These are phyloP conservation scores for Crithidia sp. DNA, from an alignment of 208 protist species.

Conservation along the genomic window DNA sequence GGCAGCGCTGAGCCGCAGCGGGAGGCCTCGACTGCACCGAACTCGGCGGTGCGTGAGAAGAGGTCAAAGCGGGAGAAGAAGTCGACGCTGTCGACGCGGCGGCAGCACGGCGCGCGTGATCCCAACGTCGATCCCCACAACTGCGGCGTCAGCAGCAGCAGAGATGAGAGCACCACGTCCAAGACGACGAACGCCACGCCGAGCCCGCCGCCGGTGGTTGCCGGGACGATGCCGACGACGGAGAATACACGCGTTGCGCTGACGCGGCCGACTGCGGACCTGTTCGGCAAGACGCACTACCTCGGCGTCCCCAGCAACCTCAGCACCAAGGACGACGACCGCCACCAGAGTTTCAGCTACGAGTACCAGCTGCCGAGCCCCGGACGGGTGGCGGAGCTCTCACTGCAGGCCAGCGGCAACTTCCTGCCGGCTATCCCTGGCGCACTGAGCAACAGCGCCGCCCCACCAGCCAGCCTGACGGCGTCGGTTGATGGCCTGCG, in stretches of 20 bases:
- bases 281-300: background rate
- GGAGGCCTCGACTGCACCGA: background rate
- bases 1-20: slow-evolving; percentile 7
- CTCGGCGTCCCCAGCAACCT: slow-evolving; percentile 2
- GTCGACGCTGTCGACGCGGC: background rate
- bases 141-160: background rate
- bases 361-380: slow-evolving; percentile 8
- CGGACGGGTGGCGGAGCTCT: background rate
- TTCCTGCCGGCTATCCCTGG: slow-evolving; percentile 29
- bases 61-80: slow-evolving; percentile 21
- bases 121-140: background rate
- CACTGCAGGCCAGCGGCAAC: background rate
- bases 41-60: background rate
- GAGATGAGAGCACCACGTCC: background rate
- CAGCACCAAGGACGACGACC: slow-evolving; percentile 17
- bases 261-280: background rate
- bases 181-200: background rate
- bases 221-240: background rate
- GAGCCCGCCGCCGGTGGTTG: background rate
- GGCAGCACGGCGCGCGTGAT: background rate
- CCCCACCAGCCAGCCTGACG: background rate
- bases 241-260: background rate
- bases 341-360: slow-evolving; percentile 12
- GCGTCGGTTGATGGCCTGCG: slow-evolving; percentile 21
- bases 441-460: background rate